A percentile compares a stretch with the other conserved stretches of the same genome.
Conservation (phyloP, 306 rosid species). For the Fragaria nilgerrensis region DNA sequence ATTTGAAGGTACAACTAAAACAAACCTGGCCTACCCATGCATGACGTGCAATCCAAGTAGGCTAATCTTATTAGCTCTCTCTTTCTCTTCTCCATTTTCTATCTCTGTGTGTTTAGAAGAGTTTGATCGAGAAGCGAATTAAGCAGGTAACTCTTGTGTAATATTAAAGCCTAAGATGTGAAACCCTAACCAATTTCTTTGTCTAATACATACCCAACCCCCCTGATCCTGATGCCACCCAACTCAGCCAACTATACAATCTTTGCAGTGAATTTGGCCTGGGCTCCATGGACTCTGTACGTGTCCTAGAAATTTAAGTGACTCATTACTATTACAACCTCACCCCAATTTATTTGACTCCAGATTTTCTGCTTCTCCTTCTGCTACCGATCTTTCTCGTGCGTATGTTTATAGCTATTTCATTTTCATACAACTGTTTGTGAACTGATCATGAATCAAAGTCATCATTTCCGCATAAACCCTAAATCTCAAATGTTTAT, state of each 20-base stretch:
- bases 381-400: slow-evolving; percentile 1
- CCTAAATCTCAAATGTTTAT: background rate
- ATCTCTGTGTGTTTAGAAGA: background rate
- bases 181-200: slow-evolving; percentile 27
- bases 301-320: background rate
- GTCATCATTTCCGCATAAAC: background rate
- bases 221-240: slow-evolving; percentile 35
- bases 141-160: background rate
- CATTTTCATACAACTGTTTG: background rate
- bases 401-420: background rate
- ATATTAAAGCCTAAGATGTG: slow-evolving; percentile 35
- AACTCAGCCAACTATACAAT: slow-evolving; percentile 23
- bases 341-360: background rate
- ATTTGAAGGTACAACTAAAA: slow-evolving; percentile 30
- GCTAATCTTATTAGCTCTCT: slow-evolving; percentile 3
- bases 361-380: background rate
- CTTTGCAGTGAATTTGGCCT: slow-evolving; percentile 12
- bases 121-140: background rate
- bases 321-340: slow-evolving; percentile 1
- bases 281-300: background rate
- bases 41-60: slow-evolving; percentile 52
- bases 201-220: slow-evolving; percentile 8
- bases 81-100: background rate
- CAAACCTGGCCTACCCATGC: slow-evolving; percentile 42
- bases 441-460: background rate